Conservation (phyloP, 495 filamentous ascomycete species). For the Daldinia vernicosa region DNA sequence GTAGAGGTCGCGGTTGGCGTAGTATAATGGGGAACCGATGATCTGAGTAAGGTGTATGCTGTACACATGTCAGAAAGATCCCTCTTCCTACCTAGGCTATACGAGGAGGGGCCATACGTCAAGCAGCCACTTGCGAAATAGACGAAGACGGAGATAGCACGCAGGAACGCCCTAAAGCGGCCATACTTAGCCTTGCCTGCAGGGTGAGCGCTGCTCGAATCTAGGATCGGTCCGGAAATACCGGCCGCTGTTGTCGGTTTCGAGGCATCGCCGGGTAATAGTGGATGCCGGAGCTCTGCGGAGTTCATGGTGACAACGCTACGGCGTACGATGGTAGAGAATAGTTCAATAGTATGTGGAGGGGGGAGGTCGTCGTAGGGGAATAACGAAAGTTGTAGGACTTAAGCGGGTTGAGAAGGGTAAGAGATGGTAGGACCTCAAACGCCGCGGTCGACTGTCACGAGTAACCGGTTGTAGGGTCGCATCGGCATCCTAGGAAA, state of each 20-base stretch:
- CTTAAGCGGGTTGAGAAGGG: background rate
- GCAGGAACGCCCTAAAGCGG: conserved; percentile 67
- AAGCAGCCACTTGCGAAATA: conserved; percentile 71
- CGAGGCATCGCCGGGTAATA: conserved; percentile 14
- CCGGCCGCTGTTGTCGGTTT: conserved; percentile 40
- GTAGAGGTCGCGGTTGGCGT: conserved; percentile 72
- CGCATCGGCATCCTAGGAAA: conserved; percentile 10
- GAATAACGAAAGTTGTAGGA: background rate
- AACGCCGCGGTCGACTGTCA: background rate
- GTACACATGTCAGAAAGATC: conserved; percentile 25
- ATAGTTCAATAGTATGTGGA: no score
- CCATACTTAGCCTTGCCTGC: conserved; percentile 75
- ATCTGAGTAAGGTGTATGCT: conserved; percentile 73
- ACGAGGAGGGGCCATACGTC: conserved; percentile 46
- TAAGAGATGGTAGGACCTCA: background rate
- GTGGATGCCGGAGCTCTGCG: conserved; percentile 56
- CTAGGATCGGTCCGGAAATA: conserved; percentile 46
- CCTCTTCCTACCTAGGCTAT: background rate
- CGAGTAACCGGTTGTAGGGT: background rate
- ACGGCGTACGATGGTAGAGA: background rate
- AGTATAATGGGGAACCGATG: conserved; percentile 74
- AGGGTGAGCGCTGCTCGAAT: conserved; percentile 58
- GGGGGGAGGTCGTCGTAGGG: background rate
- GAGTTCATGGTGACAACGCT: conserved; percentile 47
- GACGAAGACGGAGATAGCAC: conserved; percentile 67